Conservation (phyloP, 768 basidiomycete species). For the Pleurotus djamor region DNA sequence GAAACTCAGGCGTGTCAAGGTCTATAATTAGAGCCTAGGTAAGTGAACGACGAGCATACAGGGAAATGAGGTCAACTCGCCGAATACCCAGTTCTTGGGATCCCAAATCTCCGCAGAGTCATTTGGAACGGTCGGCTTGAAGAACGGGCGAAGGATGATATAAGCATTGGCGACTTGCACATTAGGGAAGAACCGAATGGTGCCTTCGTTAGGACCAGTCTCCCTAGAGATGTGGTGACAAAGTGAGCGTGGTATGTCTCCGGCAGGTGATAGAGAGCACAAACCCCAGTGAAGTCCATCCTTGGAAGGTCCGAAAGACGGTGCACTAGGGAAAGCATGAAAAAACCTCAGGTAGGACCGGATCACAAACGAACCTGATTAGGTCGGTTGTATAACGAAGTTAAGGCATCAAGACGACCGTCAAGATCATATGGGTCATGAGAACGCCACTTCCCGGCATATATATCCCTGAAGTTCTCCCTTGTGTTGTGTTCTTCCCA, state of each 20-base stretch:
- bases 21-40: not conserved
- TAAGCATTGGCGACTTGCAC: constrained; percentile 69
- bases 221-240: constrained; percentile 34
- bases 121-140: constrained; percentile 43
- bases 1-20: constrained; percentile 39
- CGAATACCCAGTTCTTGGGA: constrained; percentile 54
- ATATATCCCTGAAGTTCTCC: constrained; percentile 58
- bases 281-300: constrained; percentile 74
- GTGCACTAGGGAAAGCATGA: constrained; percentile 26
- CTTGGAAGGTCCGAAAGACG: constrained; percentile 68
- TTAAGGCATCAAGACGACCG: constrained; percentile 56
- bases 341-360: not conserved
- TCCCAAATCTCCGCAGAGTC: constrained; percentile 41
- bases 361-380: constrained; percentile 34
- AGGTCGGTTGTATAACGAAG: constrained; percentile 59
- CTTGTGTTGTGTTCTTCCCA: constrained; percentile 66
- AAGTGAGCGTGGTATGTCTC: not conserved
- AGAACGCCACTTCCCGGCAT: constrained; percentile 57
- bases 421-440: constrained; percentile 70
- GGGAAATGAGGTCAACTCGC: constrained; percentile 18
- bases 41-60: not conserved
- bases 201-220: constrained; percentile 69
- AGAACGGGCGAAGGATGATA: constrained; percentile 75
- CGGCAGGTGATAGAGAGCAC: constrained; percentile 5
- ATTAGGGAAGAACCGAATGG: constrained; percentile 66